Evolutionary conservation across 2,329 filamentous ascomycete species (phyloP), one percentile per base, ranked within the genome.

Genomic region (Ophiostoma sp.): DNA sequence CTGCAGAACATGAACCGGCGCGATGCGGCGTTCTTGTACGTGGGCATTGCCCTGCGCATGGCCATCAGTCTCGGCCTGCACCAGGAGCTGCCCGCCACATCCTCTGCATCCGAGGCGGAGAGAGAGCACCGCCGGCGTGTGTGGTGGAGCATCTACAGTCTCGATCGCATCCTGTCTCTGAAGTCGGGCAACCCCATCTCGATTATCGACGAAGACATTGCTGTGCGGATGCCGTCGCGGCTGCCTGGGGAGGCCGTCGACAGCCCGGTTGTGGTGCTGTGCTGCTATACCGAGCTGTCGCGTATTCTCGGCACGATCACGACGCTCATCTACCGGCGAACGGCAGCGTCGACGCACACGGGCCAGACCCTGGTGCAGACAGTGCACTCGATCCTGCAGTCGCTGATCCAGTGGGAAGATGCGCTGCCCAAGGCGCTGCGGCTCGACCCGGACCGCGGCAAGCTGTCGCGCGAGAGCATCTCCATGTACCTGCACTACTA

Each of bases 71-170:
- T 86, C 0, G 85, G 84, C 0, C 76, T 87, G n/a, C 84, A 86
- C 72, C 83, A 86, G 71, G 85, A 86, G 72, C 80, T 83, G 0
- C 77, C 78, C 0, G 35, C 17, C n/a, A 44, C 64, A 23, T 41
- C 62, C 10, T 23, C 64, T 31, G 35, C 35, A 5, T 79, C 80
- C 69, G 79, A 81, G 20, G 76, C 77, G 0, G 79, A 79, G 13
- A 78, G 81, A 48, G 84, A 86, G 72, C 83, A 82, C 70, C 80
- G 84, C 10, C 80, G 85, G 8, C 80, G 84, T 8, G 79, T 84
- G 4, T 86, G 84, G 84, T 86, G 84, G 84, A 85, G 82, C 41
- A 81, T 86, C 1, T 86, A 86, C 74, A 85, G 83, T 73, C 77
- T 86, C 52, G 84, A 86, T 74, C 78, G 83, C 17, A 81, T 86